Base-by-base conservation (phyloP, 805 yeast species). In the Blastobotrys americana region DNA sequence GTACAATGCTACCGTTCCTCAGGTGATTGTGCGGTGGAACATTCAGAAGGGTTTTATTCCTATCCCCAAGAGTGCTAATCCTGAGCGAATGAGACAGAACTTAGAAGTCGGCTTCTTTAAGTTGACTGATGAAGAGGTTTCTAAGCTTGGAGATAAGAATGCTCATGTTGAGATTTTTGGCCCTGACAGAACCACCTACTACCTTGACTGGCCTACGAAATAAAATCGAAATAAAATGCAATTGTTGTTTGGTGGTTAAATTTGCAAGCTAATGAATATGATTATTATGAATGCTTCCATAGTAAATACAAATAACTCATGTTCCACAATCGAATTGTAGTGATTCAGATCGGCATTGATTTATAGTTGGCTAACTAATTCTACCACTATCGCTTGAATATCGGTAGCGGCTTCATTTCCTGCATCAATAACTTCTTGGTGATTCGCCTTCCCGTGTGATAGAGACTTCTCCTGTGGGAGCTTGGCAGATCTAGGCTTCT, bases 371-470 rank as follows among this genome's bases (percentile, higher is more conserved):
- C 41, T 27, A 10, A 59, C 54, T 23, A 59, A 44, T 42, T 45
- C 52, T 18, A 41, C 39, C n/a, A 90, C 74, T 41, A 90, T 71
- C 31, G 50, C 64, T 61, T 86, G 80, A 25, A 90, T 89, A 62
- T 90, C 97, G 40, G 71, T 60, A 0, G 96, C 84, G 0, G 97
- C 97, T 46, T 68, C 74, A 39, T 73, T 71, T 9, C 96, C 96
- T 41, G 80, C 80, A 54, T 82, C 87, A 44, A 90, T 69, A 1
- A 90, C 98, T 65, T 90, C 98, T n/a, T 71, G 83, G 61, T 90
- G 97, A 45, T 80, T 80, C 5, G 97, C 96, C 71, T 79, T 82
- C 15, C 95, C 95, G 25, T 74, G 74, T 5, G 48, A 46, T 22
- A 52, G 37, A 18, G 51, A 36, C 35, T 47, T 41, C 42, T 46